phyloP scores from a whole-genome alignment of 345 rosid genomes.

The Lumnitzera racemosa region DNA sequence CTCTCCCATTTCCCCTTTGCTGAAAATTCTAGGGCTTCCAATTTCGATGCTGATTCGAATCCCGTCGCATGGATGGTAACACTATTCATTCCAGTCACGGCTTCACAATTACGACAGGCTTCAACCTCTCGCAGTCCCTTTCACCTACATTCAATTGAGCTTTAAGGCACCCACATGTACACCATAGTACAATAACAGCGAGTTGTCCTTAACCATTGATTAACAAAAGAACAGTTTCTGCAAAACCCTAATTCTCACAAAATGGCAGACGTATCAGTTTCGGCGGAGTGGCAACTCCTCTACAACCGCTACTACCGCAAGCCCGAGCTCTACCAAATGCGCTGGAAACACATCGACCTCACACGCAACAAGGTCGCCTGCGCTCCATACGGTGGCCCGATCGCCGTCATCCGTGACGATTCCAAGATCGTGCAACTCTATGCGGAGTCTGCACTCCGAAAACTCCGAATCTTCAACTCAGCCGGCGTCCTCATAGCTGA shows the following conservation, averaged over 20 bases:
- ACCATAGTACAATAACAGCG: too few species aligned
- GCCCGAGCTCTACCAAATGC: conserved; percentile 78
- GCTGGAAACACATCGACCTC: conserved; percentile 85
- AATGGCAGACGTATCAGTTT: conserved; percentile 90
- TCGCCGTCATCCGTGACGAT: conserved; percentile 93
- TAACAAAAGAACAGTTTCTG: background rate
- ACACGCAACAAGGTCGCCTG: conserved; percentile 88
- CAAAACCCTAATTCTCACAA: background rate
- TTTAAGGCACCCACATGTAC: too few species aligned
- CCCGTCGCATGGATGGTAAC: too few species aligned
- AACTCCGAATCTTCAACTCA: conserved; percentile 89
- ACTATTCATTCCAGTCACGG: too few species aligned
- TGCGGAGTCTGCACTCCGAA: conserved; percentile 93
- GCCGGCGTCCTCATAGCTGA: conserved; percentile 74
- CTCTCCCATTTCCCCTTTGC: too few species aligned
- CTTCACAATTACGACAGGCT: too few species aligned
- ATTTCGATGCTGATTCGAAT: too few species aligned
- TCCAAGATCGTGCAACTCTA: conserved; percentile 97
- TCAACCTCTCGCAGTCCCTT: background rate
- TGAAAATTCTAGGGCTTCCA: too few species aligned
- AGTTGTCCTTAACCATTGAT: too few species aligned
- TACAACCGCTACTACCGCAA: conserved; percentile 78
- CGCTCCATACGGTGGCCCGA: conserved; percentile 89
- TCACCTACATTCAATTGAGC: too few species aligned
- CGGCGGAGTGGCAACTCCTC: conserved; percentile 98